Evolutionary conservation across 2,329 filamentous ascomycete genomes (phyloP), one percentile per base, ranked within the genome.

Genomic region (Neonectria neomacrospora): DNA sequence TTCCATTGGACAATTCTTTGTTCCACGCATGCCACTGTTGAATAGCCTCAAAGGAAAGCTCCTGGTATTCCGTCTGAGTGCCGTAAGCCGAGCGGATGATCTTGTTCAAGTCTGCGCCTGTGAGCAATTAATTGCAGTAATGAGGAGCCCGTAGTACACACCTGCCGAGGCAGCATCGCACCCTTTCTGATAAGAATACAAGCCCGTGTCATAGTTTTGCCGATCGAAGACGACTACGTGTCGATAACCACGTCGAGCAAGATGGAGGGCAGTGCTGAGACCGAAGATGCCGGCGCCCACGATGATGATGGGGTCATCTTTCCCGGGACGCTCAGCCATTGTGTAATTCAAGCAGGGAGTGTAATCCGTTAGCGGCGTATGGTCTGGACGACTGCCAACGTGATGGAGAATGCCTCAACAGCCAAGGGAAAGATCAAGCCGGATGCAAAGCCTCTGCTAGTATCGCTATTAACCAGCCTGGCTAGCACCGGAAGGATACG

Each of bases 221-320:
- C 77, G 77, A 67, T 86, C 83, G 32, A 85, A 77, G 14, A 86
- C 78, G 2, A 77, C 83, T n/a, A 85, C 75, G 59, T 81, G 74
- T 3, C 18, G 74, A 67, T 84, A 86, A 3, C 83, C 83, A 12
- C 79, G 69, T 20, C 63, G 64, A 5, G 71, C 66, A n/a, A 76
- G 70, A 55, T 76, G 74, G 10, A 72, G 65, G 1, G 74, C 78
- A 5, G 78, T 79, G 14, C 76, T 75, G 4, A 78, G 73, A 3
- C 78, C 78, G 7, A 79, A 77, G 51, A 70, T 64, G 57, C 64
- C 64, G 18, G 60, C 63, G 9, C 64, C 64, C 3, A 68, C 61
- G 12, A 68, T 63, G 26, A 63, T 18, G 14, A 69, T 60, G 4
- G 42, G 37, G 10, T 68, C 64, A 20, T 48, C 14, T 44, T 65